Base-by-base conservation (phyloP, 192 early-diverging fungal genomes). In the Funneliformis mosseae region DNA sequence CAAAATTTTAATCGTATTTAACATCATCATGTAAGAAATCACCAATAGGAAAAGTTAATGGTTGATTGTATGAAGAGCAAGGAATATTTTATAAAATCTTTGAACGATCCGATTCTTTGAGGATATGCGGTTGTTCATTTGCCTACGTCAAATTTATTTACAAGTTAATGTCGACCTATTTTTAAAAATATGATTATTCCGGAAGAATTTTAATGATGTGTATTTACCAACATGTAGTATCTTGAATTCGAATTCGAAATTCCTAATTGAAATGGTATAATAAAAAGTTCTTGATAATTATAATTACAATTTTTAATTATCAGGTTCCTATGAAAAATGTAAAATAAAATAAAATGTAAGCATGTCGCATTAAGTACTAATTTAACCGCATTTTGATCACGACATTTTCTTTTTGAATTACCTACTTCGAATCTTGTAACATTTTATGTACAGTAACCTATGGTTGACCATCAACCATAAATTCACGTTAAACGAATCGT, bases 401-500 rank as follows among this genome's bases (percentile, higher is more conserved):
- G n/a, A 38, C 3, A 27, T 33, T 33, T 64, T 42, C 23, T 14
- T 43, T 25, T 27, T n/a, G 7, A 33, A 27, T 50, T 12, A 74
- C 45, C 21, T 83, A 88, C 88, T 74, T 95, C 94, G 74, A 96
- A 95, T 3, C 94, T 93, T 60, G 91, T 91, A 42, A 96, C 94
- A 84, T 96, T 80, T 88, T 87, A 61, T 92, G 89, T 55, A 89
- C n/a, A n/a, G n/a, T n/a, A 83, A 18, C 94, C 94, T 95, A 92
- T 74, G 93, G 94, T 82, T 96, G 94, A 85, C 93, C 92, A 96
- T 91, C 41, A 91, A 88, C 92, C 92, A 94, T 33, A 94, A 86
- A 81, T 95, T 90, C 16, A 92, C 91, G 42, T 83, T 81, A 61
- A 91, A 81, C 4, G 86, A 43, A 42, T 77, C 23, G 43, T 48